Percentiles rank a stretch among this genome's conserved stretches.
These are phyloP conservation scores for Lentinula boryana DNA, from an alignment of 768 basidiomycete genomes.

Conservation along the genomic window DNA sequence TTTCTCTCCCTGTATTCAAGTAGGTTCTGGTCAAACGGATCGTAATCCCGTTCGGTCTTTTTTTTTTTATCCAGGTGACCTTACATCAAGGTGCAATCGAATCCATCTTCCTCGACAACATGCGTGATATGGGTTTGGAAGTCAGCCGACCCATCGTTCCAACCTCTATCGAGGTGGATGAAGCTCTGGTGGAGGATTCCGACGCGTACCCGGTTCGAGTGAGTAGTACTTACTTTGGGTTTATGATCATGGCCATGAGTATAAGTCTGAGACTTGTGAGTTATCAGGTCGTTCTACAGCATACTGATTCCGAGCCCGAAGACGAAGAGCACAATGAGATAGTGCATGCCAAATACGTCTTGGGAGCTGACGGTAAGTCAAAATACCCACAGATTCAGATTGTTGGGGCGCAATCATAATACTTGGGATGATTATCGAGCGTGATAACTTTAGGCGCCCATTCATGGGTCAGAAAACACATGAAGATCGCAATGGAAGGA, in stretches of 20 bases:
- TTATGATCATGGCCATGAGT: neutral
- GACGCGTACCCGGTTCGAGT: constrained; percentile 31
- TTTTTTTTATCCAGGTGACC: constrained; percentile 32
- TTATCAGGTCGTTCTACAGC: constrained; percentile 38
- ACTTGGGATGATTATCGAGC: no score
- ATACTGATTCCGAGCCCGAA: constrained; percentile 20
- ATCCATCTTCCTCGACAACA: constrained; percentile 50
- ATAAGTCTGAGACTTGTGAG: neutral
- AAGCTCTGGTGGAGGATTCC: constrained; percentile 20
- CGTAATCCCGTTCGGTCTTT: neutral
- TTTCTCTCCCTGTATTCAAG: neutral
- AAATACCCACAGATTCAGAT: neutral
- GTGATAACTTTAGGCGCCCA: constrained; percentile 56
- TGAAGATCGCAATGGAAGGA: constrained; percentile 69
- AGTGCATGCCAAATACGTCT: constrained; percentile 66
- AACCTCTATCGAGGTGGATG: constrained; percentile 37
- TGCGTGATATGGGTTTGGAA: constrained; percentile 37
- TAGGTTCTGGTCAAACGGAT: neutral
- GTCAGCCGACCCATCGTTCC: constrained; percentile 49
- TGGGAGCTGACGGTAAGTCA: constrained; percentile 65
- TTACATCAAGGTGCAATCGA: constrained; percentile 64
- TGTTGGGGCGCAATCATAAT: no score
- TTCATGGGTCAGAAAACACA: constrained; percentile 72
- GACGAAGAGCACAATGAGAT: constrained; percentile 38
- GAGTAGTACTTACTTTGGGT: constrained; percentile 13